phyloP scores from a whole-genome alignment of 345 rosid genomes.

The Salix udensis region DNA sequence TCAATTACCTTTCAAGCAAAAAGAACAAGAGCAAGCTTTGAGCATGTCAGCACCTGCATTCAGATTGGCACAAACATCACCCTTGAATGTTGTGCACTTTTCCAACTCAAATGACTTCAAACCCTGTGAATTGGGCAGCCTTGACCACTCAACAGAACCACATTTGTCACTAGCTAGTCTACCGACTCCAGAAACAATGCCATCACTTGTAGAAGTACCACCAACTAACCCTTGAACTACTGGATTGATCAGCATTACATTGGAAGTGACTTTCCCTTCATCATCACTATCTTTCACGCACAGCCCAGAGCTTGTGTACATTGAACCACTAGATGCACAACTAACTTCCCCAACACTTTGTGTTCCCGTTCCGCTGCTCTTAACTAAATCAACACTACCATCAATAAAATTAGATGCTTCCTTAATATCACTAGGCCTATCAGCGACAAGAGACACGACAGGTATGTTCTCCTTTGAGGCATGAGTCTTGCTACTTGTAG shows the following conservation, averaged over 20 bases:
- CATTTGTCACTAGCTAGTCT: constrained; percentile 21
- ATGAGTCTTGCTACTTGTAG: not conserved
- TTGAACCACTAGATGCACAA: constrained; percentile 30
- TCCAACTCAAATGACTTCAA: constrained; percentile 47
- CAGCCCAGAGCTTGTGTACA: constrained; percentile 23
- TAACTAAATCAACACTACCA: constrained; percentile 1
- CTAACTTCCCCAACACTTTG: constrained; percentile 25
- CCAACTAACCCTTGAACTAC: constrained; percentile 13
- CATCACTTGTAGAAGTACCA: constrained; percentile 18
- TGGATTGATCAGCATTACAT: constrained; percentile 21
- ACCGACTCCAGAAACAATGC: constrained; percentile 30
- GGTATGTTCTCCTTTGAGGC: not conserved
- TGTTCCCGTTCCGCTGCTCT: constrained; percentile 23
- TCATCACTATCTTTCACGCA: constrained; percentile 23
- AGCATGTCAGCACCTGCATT: constrained; percentile 42
- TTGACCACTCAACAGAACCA: constrained; percentile 37
- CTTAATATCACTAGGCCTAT: constrained; percentile 25
- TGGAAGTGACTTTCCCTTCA: constrained; percentile 18
- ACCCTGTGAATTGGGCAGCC: constrained; percentile 38
- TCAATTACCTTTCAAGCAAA: constrained; percentile 72
- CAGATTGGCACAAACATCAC: constrained; percentile 31
- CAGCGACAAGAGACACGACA: constrained; percentile 19
- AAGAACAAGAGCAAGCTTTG: constrained; percentile 68
- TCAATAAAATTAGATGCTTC: constrained; percentile 25
- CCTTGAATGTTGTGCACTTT: constrained; percentile 43